Evolutionary conservation across 257 asterid genomes (phyloP).

Genomic region (Agastache rugosa): DNA sequence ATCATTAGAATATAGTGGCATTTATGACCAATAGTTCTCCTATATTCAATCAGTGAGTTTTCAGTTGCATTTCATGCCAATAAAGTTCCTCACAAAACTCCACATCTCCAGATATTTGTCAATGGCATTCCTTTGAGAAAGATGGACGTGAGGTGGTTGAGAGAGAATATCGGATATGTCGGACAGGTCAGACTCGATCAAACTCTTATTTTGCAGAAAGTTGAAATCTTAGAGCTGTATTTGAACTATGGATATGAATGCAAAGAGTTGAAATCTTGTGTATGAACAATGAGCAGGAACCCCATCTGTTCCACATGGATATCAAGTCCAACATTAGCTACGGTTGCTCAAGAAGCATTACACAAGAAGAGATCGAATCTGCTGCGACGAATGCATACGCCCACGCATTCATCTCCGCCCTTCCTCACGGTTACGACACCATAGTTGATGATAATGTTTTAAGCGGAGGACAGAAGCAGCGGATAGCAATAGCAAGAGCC

Average conservation of each 20-base stretch:
- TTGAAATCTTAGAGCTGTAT: slow-evolving; percentile 22
- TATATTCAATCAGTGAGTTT: too few relatives aligned
- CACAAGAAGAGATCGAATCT: slow-evolving; percentile 51
- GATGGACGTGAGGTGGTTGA: slow-evolving; percentile 62
- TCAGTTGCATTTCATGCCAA: background rate
- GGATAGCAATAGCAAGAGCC: slow-evolving; percentile 76
- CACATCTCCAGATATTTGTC: slow-evolving; percentile 50
- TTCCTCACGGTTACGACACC: slow-evolving; percentile 61
- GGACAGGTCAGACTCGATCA: slow-evolving; percentile 52
- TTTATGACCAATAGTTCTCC: too few relatives aligned
- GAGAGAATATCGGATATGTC: slow-evolving; percentile 61
- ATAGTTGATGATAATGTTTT: slow-evolving; percentile 51
- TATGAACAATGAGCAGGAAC: slow-evolving; percentile 47
- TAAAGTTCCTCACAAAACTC: background rate
- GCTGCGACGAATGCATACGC: slow-evolving; percentile 58
- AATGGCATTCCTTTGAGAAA: slow-evolving; percentile 51
- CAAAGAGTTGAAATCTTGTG: slow-evolving; percentile 22
- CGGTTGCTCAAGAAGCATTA: slow-evolving; percentile 50
- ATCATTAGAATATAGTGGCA: too few relatives aligned
- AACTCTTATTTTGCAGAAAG: background rate
- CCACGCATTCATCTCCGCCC: slow-evolving; percentile 56
- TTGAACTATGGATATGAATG: background rate
- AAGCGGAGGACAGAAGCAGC: slow-evolving; percentile 75
- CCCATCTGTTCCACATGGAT: slow-evolving; percentile 59
- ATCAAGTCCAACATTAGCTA: slow-evolving; percentile 57